phyloP scores from a whole-genome alignment of 768 basidiomycete genomes.

The Erythrobasidium yunnanense region DNA sequence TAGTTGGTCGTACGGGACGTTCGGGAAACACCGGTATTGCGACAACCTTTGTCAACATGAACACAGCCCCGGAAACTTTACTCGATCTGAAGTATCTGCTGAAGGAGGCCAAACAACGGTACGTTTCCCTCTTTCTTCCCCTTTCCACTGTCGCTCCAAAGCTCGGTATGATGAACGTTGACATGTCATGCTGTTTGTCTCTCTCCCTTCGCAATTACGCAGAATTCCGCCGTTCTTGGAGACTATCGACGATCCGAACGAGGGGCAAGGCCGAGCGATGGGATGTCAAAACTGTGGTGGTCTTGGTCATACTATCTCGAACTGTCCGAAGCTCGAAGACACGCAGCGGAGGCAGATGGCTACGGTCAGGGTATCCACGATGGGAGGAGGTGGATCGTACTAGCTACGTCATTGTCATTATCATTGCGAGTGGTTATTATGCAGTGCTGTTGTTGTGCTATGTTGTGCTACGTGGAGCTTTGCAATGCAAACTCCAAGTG shows the following conservation, averaged over 20 bases:
- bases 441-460: no score
- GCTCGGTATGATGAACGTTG: no score
- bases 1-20: slow-evolving; percentile 81
- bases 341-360: slow-evolving; percentile 81
- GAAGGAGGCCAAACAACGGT: slow-evolving; percentile 97
- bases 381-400: slow-evolving; percentile 25
- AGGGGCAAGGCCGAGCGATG: slow-evolving; percentile 58
- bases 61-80: slow-evolving; percentile 87
- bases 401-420: no score
- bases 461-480: no score
- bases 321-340: slow-evolving; percentile 95
- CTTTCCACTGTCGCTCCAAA: background rate
- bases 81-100: slow-evolving; percentile 92
- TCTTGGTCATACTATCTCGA: slow-evolving; percentile 83
- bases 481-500: no score
- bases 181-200: no score
- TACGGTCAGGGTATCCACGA: slow-evolving; percentile 54
- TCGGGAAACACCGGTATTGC: slow-evolving; percentile 98
- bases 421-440: no score
- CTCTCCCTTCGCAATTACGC: no score
- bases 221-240: slow-evolving; percentile 89
- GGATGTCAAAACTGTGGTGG: slow-evolving; percentile 97
- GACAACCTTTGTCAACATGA: slow-evolving; percentile 98
- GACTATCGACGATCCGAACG: slow-evolving; percentile 81
- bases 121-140: slow-evolving; percentile 39